Evolutionary conservation across 202 grass and related monocot species (phyloP).

Genomic region (Brachypodium distachyon): DNA sequence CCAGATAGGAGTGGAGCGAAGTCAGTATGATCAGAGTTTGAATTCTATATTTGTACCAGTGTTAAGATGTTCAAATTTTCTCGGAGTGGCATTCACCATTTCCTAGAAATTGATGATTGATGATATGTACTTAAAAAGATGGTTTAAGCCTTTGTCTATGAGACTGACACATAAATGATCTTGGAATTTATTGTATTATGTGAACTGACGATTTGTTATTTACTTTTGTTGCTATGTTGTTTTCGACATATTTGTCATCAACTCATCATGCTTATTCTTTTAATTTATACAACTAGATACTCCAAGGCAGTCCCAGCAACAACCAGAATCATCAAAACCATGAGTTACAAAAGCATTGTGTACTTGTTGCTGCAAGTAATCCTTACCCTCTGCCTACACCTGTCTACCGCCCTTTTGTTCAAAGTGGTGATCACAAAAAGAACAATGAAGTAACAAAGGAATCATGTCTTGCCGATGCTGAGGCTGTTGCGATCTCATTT

Average conservation of each 20-base stretch:
- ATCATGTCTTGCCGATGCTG: slow-evolving; percentile 67
- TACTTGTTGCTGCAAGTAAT: slow-evolving; percentile 93
- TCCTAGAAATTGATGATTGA: not conserved
- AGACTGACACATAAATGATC: not conserved
- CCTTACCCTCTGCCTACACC: slow-evolving; percentile 78
- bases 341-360: slow-evolving; percentile 92
- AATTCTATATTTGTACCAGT: not conserved
- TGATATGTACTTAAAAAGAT: not conserved
- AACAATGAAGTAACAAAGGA: slow-evolving; percentile 52
- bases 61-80: not conserved
- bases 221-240: not conserved
- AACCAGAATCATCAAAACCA: slow-evolving; percentile 53
- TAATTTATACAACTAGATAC: slow-evolving; percentile 42
- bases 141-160: not conserved
- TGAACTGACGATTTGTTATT: not conserved
- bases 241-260: not conserved
- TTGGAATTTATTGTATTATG: not conserved
- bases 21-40: slow-evolving; percentile 3
- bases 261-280: slow-evolving; percentile 12
- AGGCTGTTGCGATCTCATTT: slow-evolving; percentile 80
- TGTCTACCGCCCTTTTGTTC: slow-evolving; percentile 49
- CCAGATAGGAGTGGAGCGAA: not conserved
- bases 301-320: slow-evolving; percentile 29
- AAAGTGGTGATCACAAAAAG: slow-evolving; percentile 56
- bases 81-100: not conserved